Base-by-base conservation (phyloP, 2,329 filamentous ascomycete species). In the Rhexocercosporidium sp. region DNA sequence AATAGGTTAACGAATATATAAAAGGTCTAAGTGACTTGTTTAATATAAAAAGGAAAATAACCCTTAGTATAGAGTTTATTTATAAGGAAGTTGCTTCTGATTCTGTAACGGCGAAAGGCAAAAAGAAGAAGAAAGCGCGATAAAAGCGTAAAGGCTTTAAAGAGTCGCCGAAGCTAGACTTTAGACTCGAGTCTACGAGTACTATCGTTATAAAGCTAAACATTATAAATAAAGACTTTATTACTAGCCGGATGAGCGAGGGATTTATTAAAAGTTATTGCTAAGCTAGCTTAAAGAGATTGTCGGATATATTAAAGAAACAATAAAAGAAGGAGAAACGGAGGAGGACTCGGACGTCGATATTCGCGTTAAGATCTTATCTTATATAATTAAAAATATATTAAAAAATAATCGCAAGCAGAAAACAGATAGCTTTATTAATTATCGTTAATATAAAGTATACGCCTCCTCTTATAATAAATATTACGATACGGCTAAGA, bases 301-400 rank as follows among this genome's bases (percentile, higher is more conserved):
- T 65, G 49, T 62, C 47, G 2, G 51, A 27, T 51, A 69, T 16
- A 74, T 75, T 12, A 73, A 75, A 51, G 71, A 66, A 8, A 59
- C 67, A 18, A 72, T 76, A 51, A 72, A 71, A 53, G 64, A 69
- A 60, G 67, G 69, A n/a, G 67, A 75, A 61, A 72, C 64, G 27
- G 64, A 71, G 53, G 68, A 73, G 65, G 69, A n/a, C n/a, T n/a
- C n/a, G n/a, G n/a, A 71, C 41, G 62, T 72, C 20, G 44, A 73
- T 47, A 39, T 73, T 60, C 18, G 62, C 37, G 66, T 71, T 31
- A 51, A 74, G 69, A 71, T 73, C 62, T 64, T 59, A 68, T 47
- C 66, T 29, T 37, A 69, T 20, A 72, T 74, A 54, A 39, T 74
- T 46, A 51, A 72, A 65, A 65, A 71, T 41, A 27, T 73, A 70